Evolutionary conservation across 2,329 filamentous ascomycete genomes (phyloP).

Genomic region (Sphaerulina musiva): DNA sequence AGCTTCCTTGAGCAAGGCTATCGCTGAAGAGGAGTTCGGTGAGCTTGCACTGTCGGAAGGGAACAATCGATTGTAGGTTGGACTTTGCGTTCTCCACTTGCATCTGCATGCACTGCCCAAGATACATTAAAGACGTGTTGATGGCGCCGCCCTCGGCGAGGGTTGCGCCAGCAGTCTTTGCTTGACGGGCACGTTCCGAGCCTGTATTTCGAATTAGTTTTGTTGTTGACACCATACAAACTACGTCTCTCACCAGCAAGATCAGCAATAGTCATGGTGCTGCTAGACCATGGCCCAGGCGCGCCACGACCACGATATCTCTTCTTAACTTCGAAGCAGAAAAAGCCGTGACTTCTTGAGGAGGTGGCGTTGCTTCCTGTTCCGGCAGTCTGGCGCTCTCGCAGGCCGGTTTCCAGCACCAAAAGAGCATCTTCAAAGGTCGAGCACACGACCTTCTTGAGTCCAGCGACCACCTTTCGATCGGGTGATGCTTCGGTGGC

Average conservation of each 20-base stretch:
- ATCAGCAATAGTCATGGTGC: conserved; percentile 80
- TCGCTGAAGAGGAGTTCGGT: conserved; percentile 49
- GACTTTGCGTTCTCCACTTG: conserved; percentile 72
- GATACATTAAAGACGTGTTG: conserved; percentile 96
- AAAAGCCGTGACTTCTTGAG: conserved; percentile 91
- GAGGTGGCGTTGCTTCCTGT: conserved; percentile 91
- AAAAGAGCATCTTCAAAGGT: conserved; percentile 77
- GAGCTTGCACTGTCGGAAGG: conserved; percentile 56
- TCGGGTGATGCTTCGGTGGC: conserved; percentile 80
- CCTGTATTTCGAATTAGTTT: conserved; percentile 33
- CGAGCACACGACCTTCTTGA: conserved; percentile 83
- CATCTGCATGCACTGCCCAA: conserved; percentile 94
- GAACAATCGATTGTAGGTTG: conserved; percentile 56
- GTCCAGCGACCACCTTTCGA: conserved; percentile 86
- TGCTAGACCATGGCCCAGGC: conserved; percentile 63
- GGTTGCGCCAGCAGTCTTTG: conserved; percentile 88
- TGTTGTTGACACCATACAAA: background rate
- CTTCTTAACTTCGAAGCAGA: conserved; percentile 92
- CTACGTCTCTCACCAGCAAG: conserved; percentile 58
- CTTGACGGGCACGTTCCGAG: conserved; percentile 85
- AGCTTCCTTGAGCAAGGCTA: conserved; percentile 42
- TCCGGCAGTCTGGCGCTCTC: conserved; percentile 78
- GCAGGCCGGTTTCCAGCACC: conserved; percentile 81
- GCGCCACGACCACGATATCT: conserved; percentile 46
- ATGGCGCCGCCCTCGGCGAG: conserved; percentile 96